phyloP scores from a whole-genome alignment of 169 alveolate species.

The Babesia caballi region DNA sequence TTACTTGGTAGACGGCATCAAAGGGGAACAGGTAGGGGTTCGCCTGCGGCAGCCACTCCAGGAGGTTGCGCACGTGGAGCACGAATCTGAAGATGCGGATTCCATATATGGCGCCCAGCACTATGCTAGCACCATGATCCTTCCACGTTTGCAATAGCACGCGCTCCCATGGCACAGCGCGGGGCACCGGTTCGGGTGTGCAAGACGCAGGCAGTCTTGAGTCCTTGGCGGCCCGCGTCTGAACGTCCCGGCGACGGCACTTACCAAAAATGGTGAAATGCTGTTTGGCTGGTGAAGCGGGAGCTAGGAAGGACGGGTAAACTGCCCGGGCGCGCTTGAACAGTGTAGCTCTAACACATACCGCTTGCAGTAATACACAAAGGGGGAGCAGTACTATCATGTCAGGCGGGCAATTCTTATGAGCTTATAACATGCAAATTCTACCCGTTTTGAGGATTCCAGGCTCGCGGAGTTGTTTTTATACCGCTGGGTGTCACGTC shows the following conservation, averaged over 20 bases:
- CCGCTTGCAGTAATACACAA: neutral
- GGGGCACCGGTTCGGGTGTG: neutral
- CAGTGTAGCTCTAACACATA: neutral
- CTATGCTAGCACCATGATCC: slow-evolving; percentile 27
- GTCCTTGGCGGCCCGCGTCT: neutral
- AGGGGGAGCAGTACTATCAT: neutral
- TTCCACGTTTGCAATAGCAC: slow-evolving; percentile 26
- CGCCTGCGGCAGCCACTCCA: slow-evolving; percentile 82
- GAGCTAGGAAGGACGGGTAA: neutral
- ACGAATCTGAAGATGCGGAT: slow-evolving; percentile 71
- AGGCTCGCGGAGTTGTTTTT: too few relatives aligned
- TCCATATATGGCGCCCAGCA: slow-evolving; percentile 35
- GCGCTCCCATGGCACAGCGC: slow-evolving; percentile 3
- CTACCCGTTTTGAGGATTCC: too few relatives aligned
- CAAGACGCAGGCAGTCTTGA: neutral
- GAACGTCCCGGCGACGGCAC: neutral
- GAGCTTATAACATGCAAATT: too few relatives aligned
- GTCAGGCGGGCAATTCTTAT: too few relatives aligned
- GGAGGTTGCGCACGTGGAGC: slow-evolving; percentile 70
- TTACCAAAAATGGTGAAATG: too few relatives aligned
- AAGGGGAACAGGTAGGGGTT: slow-evolving; percentile 82
- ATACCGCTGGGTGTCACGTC: too few relatives aligned
- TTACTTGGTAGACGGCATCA: slow-evolving; percentile 67
- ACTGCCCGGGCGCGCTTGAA: neutral
- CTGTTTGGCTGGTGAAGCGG: neutral